phyloP scores from a whole-genome alignment of 148 eudicot genomes.

The Camellia granthamiana region DNA sequence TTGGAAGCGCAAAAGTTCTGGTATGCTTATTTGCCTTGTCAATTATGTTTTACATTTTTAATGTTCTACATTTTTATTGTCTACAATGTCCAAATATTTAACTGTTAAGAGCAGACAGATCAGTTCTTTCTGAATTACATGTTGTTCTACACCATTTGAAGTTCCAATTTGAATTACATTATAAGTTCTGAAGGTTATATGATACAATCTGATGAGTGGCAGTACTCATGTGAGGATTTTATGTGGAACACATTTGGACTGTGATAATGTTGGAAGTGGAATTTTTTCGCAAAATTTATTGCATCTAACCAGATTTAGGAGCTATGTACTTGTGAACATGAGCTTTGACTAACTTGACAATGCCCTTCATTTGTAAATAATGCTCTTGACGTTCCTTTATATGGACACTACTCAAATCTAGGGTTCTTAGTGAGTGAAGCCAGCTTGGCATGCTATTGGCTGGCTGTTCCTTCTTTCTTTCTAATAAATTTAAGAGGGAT shows the following conservation, averaged over 20 bases:
- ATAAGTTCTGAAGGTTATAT: neutral
- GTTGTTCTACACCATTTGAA: neutral
- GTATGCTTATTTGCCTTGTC: constrained; percentile 29
- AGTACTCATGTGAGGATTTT: neutral
- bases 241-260: neutral
- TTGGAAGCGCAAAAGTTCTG: constrained; percentile 92
- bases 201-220: neutral
- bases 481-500: no score
- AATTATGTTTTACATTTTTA: constrained; percentile 3
- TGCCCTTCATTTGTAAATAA: neutral
- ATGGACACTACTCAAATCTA: neutral
- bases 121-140: neutral
- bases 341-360: neutral
- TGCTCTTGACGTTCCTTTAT: neutral
- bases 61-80: constrained; percentile 5
- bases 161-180: neutral
- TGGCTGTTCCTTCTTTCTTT: neutral
- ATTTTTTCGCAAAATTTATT: neutral
- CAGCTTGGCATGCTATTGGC: neutral
- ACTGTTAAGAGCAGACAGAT: neutral
- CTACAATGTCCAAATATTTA: neutral
- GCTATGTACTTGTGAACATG: neutral
- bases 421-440: neutral
- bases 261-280: neutral
- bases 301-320: neutral